Percentiles rank a stretch among this genome's conserved stretches.
Evolutionary conservation across 2,329 filamentous ascomycete species (phyloP).

Genomic region (Phyllosticta paracitricarpa): DNA sequence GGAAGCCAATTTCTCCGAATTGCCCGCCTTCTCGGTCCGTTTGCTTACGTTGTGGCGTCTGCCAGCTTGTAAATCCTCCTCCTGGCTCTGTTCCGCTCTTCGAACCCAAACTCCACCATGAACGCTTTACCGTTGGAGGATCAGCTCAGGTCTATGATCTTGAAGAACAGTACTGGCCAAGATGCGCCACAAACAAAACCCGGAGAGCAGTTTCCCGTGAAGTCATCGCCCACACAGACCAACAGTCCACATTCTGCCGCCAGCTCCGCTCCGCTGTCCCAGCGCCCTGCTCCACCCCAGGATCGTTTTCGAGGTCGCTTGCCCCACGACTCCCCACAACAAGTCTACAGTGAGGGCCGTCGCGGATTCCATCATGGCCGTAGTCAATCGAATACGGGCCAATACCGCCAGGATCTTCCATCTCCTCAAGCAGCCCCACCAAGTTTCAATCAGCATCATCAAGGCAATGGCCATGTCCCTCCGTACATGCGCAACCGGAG

Average conservation of each 20-base stretch:
- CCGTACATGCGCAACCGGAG: slow-evolving; percentile 4
- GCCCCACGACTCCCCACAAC: background rate
- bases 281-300: background rate
- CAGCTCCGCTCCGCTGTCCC: background rate
- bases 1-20: background rate
- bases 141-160: slow-evolving; percentile 49
- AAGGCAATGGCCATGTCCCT: slow-evolving; percentile 2
- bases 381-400: background rate
- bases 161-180: slow-evolving; percentile 35
- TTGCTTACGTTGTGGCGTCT: background rate
- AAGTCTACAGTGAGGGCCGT: background rate
- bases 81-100: background rate
- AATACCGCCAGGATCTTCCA: background rate
- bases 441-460: background rate
- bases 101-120: background rate
- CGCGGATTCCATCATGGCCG: background rate
- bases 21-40: background rate
- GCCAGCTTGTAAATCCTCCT: background rate
- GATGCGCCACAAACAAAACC: background rate
- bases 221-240: background rate
- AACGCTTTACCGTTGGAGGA: slow-evolving; percentile 39
- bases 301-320: background rate
- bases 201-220: background rate
- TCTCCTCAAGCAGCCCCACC: slow-evolving; percentile 3
- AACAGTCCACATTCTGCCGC: background rate